These are phyloP conservation scores for Plectosphaerella sp. DNA, from an alignment of 2,329 filamentous ascomycete species.

Conservation along the genomic window DNA sequence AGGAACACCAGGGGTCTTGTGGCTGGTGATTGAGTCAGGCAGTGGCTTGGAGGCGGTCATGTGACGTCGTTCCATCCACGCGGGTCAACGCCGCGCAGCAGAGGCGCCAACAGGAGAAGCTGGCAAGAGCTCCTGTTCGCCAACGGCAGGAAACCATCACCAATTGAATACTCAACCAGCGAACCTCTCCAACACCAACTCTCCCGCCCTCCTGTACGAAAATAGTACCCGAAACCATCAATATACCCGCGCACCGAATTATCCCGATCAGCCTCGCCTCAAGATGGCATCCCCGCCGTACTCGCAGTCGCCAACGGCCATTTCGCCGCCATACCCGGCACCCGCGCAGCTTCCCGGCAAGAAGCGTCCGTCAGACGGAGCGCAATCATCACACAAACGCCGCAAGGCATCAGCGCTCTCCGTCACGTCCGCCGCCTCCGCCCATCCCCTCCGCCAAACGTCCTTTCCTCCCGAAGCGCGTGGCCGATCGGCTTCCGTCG, in stretches of 20 bases:
- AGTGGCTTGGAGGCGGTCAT: too few species aligned
- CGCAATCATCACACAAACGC: conserved; percentile 52
- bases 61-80: too few species aligned
- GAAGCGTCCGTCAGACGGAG: conserved; percentile 57
- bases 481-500: conserved; percentile 63
- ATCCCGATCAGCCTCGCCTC: background rate
- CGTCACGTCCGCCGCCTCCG: conserved; percentile 42
- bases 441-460: conserved; percentile 73
- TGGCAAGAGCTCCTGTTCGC: background rate
- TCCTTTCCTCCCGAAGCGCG: conserved; percentile 67
- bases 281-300: conserved; percentile 54
- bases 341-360: conserved; percentile 51
- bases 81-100: too few species aligned
- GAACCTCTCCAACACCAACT: background rate
- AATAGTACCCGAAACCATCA: background rate
- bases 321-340: conserved; percentile 50
- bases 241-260: background rate
- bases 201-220: background rate
- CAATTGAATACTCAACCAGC: background rate
- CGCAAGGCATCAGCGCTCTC: conserved; percentile 67
- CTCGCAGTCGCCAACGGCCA: conserved; percentile 43
- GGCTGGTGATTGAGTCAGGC: too few species aligned
- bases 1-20: too few species aligned
- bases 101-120: too few species aligned
- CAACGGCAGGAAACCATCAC: background rate